phyloP scores from a whole-genome alignment of 345 rosid genomes.

The Laguncularia racemosa region DNA sequence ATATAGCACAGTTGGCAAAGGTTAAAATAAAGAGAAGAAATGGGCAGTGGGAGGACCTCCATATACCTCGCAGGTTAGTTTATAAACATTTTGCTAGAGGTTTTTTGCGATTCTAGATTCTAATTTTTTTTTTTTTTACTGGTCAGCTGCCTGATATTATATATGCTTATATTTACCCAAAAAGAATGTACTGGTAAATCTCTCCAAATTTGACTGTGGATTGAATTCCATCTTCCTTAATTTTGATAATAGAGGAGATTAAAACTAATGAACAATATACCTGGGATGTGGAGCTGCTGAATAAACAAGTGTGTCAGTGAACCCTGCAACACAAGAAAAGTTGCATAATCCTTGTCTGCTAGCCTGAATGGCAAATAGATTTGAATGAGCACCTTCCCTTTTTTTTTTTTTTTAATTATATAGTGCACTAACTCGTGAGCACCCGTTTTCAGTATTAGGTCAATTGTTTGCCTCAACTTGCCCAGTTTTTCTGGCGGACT shows the following conservation, averaged over 20 bases:
- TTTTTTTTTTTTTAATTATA: not conserved
- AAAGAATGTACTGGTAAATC: not conserved
- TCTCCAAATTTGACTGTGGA: not conserved
- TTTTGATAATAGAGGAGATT: not conserved
- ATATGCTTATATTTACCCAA: no score
- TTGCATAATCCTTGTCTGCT: no score
- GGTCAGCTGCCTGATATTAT: not conserved
- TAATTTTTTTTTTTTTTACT: not conserved
- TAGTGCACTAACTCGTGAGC: constrained; percentile 1
- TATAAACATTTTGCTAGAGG: not conserved
- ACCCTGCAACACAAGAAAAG: no score
- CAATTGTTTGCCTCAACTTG: constrained; percentile 67
- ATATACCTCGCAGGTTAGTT: constrained; percentile 38
- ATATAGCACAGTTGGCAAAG: constrained; percentile 48
- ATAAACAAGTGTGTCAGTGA: no score
- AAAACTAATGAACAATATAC: no score
- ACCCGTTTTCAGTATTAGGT: constrained; percentile 45
- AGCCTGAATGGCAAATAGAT: no score
- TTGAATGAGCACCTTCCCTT: not conserved
- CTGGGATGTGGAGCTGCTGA: no score
- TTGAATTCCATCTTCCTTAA: not conserved
- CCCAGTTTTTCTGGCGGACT: constrained; percentile 82
- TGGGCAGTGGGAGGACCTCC: constrained; percentile 59
- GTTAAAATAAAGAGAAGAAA: constrained; percentile 43
- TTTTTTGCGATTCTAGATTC: not conserved